phyloP scores from a whole-genome alignment of 768 basidiomycete genomes.

The Suillus discolor region DNA sequence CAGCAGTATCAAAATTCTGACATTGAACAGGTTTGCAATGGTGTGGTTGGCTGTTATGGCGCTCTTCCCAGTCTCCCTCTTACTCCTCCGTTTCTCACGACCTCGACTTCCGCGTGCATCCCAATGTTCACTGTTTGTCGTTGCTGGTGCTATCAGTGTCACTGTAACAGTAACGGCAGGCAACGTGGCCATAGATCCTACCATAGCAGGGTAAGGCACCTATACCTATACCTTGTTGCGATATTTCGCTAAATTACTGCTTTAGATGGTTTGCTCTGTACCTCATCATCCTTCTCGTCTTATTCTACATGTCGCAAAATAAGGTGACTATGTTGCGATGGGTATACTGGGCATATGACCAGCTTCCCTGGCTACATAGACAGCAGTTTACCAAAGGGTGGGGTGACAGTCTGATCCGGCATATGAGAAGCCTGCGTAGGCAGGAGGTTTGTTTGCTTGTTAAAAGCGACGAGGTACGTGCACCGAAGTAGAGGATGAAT shows the following conservation, averaged over 20 bases:
- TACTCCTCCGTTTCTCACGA: conserved; percentile 67
- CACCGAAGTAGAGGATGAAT: neutral
- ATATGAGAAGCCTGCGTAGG: conserved; percentile 49
- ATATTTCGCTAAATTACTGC: conserved; percentile 5
- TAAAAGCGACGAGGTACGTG: conserved; percentile 64
- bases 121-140: conserved; percentile 41
- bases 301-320: conserved; percentile 55
- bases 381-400: conserved; percentile 40
- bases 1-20: conserved; percentile 4
- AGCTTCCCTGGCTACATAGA: conserved; percentile 50
- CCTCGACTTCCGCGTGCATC: conserved; percentile 52
- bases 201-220: conserved; percentile 51
- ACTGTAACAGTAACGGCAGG: conserved; percentile 52
- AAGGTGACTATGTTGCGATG: conserved; percentile 55
- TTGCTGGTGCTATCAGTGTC: conserved; percentile 46
- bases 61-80: conserved; percentile 60
- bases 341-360: conserved; percentile 66
- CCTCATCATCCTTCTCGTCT: conserved; percentile 46
- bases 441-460: conserved; percentile 63
- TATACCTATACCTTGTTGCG: neutral
- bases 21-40: conserved; percentile 56
- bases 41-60: conserved; percentile 69
- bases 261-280: conserved; percentile 68
- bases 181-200: conserved; percentile 59
- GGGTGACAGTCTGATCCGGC: conserved; percentile 44